These are phyloP conservation scores for Rhizopus arrhizus DNA, from an alignment of 371 early-diverging fungal genomes.

Conservation along the genomic window DNA sequence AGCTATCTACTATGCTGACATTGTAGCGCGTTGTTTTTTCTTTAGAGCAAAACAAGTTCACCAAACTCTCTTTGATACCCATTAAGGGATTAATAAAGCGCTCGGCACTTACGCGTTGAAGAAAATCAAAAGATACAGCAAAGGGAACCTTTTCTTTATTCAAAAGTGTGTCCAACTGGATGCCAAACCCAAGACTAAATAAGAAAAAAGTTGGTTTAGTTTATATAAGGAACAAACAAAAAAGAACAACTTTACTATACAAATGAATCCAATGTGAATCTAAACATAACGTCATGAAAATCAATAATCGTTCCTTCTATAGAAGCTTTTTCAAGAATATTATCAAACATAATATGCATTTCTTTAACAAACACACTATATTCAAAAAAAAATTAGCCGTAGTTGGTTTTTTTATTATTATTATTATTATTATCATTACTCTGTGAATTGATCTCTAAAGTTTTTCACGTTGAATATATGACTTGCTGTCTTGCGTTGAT, in stretches of 20 bases:
- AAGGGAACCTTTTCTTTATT: conserved; percentile 47
- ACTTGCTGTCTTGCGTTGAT: conserved; percentile 69
- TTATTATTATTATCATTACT: too few relatives aligned
- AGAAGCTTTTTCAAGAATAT: conserved; percentile 35
- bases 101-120: conserved; percentile 37
- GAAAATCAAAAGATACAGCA: conserved; percentile 59
- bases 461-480: conserved; percentile 75
- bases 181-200: conserved; percentile 46
- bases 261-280: conserved; percentile 62
- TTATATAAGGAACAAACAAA: background rate
- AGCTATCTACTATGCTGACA: conserved; percentile 39
- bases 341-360: conserved; percentile 28
- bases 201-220: background rate
- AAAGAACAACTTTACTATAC: conserved; percentile 36
- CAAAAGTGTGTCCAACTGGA: conserved; percentile 35
- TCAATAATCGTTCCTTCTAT: conserved; percentile 31
- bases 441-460: conserved; percentile 67
- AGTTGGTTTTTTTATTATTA: too few relatives aligned
- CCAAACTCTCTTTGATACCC: conserved; percentile 28
- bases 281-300: conserved; percentile 48
- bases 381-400: background rate
- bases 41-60: conserved; percentile 36
- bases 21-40: conserved; percentile 35
- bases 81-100: conserved; percentile 53
- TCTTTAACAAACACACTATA: conserved; percentile 54